Conservation (phyloP, 495 filamentous ascomycete genomes). For the Aspergillus cristatus region DNA sequence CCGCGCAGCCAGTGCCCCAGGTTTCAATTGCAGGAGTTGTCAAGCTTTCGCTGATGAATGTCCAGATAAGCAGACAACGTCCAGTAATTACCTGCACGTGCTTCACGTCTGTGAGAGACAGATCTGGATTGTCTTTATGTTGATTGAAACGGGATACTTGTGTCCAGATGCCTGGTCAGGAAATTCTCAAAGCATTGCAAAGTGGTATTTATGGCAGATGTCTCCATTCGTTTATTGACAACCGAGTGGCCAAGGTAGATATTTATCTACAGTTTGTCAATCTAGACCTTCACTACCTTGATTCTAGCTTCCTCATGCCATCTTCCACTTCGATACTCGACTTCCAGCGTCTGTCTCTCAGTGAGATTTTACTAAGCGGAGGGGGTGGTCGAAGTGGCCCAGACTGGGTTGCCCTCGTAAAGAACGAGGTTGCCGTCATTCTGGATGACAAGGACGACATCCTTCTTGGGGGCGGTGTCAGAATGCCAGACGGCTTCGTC, state of each 20-base stretch:
- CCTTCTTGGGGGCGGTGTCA: conserved; percentile 6
- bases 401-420: conserved; percentile 17
- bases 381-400: conserved; percentile 3
- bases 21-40: too few species aligned
- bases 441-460: conserved; percentile 14
- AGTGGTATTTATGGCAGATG: background rate
- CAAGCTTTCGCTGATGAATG: too few species aligned
- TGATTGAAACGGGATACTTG: too few species aligned
- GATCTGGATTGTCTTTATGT: too few species aligned
- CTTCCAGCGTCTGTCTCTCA: too few species aligned
- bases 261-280: conserved; percentile 1
- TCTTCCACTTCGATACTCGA: background rate
- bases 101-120: too few species aligned
- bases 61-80: too few species aligned
- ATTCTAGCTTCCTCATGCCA: background rate
- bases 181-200: too few species aligned
- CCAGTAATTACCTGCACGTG: too few species aligned
- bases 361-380: background rate
- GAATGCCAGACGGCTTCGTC: conserved; percentile 13
- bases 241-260: background rate
- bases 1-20: too few species aligned
- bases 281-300: background rate
- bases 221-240: background rate
- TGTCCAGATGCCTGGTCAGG: too few species aligned
- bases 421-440: conserved; percentile 18